A percentile compares a stretch with the other conserved stretches of the same genome.
These are phyloP conservation scores for Rhodotorula diobovata DNA, from an alignment of 768 basidiomycete genomes.

Conservation along the genomic window DNA sequence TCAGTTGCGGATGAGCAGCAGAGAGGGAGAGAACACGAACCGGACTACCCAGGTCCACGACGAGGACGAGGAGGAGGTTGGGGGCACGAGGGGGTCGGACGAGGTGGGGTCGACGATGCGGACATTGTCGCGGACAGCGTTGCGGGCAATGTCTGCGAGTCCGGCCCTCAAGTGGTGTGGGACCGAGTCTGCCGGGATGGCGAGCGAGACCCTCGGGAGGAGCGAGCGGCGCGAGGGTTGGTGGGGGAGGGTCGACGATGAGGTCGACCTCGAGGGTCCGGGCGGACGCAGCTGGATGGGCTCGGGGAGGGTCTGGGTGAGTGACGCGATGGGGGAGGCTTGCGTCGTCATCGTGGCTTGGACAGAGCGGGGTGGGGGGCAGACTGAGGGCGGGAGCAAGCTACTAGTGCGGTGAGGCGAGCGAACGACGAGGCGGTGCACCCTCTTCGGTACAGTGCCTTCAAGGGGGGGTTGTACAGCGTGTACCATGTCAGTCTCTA, in stretches of 20 bases:
- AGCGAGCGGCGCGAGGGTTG: no score
- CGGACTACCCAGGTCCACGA: constrained; percentile 18
- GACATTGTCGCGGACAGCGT: constrained; percentile 23
- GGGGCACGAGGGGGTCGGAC: not conserved
- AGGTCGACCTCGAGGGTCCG: not conserved
- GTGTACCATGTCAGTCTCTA: not conserved
- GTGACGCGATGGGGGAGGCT: constrained; percentile 5
- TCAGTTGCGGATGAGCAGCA: accelerated
- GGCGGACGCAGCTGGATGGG: constrained; percentile 18
- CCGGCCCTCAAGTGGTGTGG: constrained; percentile 24
- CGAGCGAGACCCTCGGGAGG: constrained; percentile 9
- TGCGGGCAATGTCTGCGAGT: constrained; percentile 13
- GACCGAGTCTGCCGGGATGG: not conserved
- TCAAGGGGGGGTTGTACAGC: no score
- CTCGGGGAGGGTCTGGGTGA: not conserved
- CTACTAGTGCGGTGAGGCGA: not conserved
- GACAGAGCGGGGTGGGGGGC: no score
- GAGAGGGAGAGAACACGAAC: constrained; percentile 3
- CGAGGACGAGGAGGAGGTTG: not conserved
- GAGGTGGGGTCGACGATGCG: constrained; percentile 22
- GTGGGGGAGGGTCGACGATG: constrained; percentile 10
- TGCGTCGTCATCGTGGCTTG: not conserved
- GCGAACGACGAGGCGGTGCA: not conserved
- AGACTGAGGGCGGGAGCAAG: no score
- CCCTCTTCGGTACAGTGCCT: not conserved